Evolutionary conservation across 352 stramenopile species (phyloP).

Genomic region (Phytophthora pini): DNA sequence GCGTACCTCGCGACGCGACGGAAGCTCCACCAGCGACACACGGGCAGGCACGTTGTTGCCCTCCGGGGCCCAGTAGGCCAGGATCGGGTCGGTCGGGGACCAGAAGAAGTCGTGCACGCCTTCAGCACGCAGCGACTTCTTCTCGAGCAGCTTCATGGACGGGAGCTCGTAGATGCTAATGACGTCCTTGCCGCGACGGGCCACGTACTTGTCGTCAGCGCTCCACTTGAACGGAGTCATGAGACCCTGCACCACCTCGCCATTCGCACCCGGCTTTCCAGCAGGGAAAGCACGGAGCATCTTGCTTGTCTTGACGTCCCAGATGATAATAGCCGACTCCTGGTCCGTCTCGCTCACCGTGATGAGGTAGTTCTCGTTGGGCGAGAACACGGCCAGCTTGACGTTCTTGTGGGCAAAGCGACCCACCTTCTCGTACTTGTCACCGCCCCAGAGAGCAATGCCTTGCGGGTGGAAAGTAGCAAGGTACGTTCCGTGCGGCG

Average conservation of each 20-base stretch:
- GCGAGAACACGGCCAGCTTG: slow-evolving; percentile 95
- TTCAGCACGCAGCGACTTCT: slow-evolving; percentile 95
- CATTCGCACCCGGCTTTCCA: slow-evolving; percentile 75
- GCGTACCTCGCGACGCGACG: slow-evolving; percentile 93
- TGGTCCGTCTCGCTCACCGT: slow-evolving; percentile 95
- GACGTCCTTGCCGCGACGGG: slow-evolving; percentile 93
- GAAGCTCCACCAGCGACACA: slow-evolving; percentile 97
- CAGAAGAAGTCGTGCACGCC: slow-evolving; percentile 98
- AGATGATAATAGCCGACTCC: slow-evolving; percentile 97
- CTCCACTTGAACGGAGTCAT: slow-evolving; percentile 96
- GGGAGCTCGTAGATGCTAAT: slow-evolving; percentile 96
- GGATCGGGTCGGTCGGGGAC: slow-evolving; percentile 94
- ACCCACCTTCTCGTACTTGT: slow-evolving; percentile 97
- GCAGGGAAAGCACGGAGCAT: slow-evolving; percentile 86
- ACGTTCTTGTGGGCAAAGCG: slow-evolving; percentile 96
- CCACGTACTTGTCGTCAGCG: slow-evolving; percentile 95
- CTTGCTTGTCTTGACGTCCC: slow-evolving; percentile 93
- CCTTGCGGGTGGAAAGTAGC: slow-evolving; percentile 98
- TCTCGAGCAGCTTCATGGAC: slow-evolving; percentile 97
- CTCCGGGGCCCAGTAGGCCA: slow-evolving; percentile 98
- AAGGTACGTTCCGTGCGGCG: slow-evolving; percentile 96
- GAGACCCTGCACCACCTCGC: slow-evolving; percentile 80
- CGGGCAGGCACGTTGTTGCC: slow-evolving; percentile 94
- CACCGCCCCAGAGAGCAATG: slow-evolving; percentile 97
- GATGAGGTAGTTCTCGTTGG: slow-evolving; percentile 97